Percentiles rank a stretch among this genome's conserved stretches.
These are phyloP conservation scores for Staphylotrichum tortipilum DNA, from an alignment of 495 filamentous ascomycete genomes.

Conservation along the genomic window DNA sequence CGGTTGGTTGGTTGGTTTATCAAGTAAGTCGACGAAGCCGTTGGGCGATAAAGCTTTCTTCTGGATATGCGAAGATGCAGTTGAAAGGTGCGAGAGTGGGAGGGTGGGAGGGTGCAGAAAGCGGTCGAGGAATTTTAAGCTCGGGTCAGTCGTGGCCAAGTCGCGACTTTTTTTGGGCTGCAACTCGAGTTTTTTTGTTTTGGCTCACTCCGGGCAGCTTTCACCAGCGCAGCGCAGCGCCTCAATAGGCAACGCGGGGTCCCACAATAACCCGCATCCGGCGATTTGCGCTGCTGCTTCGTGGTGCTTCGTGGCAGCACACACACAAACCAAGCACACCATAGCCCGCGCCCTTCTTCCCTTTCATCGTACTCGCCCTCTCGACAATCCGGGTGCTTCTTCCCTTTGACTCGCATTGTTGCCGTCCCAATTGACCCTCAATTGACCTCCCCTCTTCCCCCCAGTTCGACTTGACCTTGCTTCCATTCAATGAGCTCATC, in stretches of 20 bases:
- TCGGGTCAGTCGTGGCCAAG: too few relatives aligned
- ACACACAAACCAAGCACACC: too few relatives aligned
- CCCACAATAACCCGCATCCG: conserved; percentile 16
- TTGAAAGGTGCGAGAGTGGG: conserved; percentile 3
- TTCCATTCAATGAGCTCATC: conserved; percentile 7
- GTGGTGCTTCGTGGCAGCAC: too few relatives aligned
- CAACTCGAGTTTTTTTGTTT: conserved; percentile 10
- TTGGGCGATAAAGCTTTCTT: too few relatives aligned
- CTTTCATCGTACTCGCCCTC: too few relatives aligned
- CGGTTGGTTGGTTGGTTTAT: too few relatives aligned
- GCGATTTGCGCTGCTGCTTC: not conserved
- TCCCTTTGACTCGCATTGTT: not conserved
- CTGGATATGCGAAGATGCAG: not conserved
- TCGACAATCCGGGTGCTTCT: too few relatives aligned
- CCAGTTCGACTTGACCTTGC: not conserved
- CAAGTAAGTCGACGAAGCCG: too few relatives aligned
- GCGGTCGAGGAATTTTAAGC: conserved; percentile 12
- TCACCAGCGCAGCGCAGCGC: conserved; percentile 3
- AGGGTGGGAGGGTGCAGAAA: conserved; percentile 5
- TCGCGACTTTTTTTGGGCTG: conserved; percentile 10
- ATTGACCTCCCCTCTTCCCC: not conserved
- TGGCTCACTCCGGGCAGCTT: not conserved
- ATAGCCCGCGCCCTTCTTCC: too few relatives aligned
- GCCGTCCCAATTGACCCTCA: not conserved
- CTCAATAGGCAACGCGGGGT: conserved; percentile 5